A percentile compares a stretch with the other conserved stretches of the same genome.
These are phyloP conservation scores for Solanum sitiens DNA, from an alignment of 257 asterid species.

Conservation along the genomic window DNA sequence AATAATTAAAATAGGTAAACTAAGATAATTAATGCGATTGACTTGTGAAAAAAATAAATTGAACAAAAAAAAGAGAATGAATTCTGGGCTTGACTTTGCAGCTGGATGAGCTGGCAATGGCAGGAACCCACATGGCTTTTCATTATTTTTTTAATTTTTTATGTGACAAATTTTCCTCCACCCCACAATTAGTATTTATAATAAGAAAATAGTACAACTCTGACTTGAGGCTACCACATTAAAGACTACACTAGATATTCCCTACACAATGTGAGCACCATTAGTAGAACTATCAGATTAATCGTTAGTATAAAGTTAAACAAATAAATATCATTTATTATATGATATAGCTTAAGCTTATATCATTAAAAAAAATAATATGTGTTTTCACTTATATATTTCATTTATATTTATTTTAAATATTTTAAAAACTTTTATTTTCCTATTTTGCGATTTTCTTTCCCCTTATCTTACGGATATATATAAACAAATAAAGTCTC, in stretches of 20 bases:
- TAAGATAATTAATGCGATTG: neutral
- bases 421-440: neutral
- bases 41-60: neutral
- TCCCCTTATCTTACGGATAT: neutral
- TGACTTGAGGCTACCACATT: neutral
- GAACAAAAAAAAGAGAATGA: neutral
- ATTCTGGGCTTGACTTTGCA: neutral
- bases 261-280: neutral
- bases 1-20: neutral
- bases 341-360: too few relatives aligned
- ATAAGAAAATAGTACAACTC: neutral
- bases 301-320: neutral
- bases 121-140: neutral
- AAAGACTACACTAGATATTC: neutral
- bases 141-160: neutral
- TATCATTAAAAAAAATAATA: too few relatives aligned
- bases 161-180: neutral
- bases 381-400: too few relatives aligned
- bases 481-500: neutral
- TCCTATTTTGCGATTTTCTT: neutral
- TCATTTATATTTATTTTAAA: neutral
- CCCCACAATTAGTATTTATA: neutral
- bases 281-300: neutral
- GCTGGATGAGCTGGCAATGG: neutral
- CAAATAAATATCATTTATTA: too few relatives aligned